These are phyloP conservation scores for Bimuria novae-zelandiae DNA, from an alignment of 2,329 filamentous ascomycete species.

Conservation along the genomic window DNA sequence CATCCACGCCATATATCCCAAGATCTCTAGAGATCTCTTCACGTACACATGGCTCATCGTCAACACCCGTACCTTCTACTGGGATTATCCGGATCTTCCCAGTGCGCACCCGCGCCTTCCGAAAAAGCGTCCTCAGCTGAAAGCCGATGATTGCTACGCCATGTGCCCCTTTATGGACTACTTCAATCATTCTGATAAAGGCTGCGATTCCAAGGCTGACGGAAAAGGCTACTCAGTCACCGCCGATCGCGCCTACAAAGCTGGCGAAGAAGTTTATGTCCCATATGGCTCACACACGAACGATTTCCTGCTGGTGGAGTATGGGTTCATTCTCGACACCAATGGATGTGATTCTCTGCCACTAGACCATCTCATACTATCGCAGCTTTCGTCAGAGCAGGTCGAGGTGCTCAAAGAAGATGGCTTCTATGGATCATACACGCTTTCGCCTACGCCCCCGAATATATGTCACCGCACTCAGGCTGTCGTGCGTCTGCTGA, in stretches of 20 bases:
- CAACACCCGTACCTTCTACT: slow-evolving; percentile 65
- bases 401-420: slow-evolving; percentile 47
- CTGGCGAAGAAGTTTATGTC: slow-evolving; percentile 69
- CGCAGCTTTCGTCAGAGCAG: slow-evolving; percentile 40
- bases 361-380: slow-evolving; percentile 50
- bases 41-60: slow-evolving; percentile 65
- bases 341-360: slow-evolving; percentile 48
- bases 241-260: slow-evolving; percentile 55
- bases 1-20: slow-evolving; percentile 51
- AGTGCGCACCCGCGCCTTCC: slow-evolving; percentile 47
- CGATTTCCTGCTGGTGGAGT: slow-evolving; percentile 74
- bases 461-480: slow-evolving; percentile 53
- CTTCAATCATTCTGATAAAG: slow-evolving; percentile 62
- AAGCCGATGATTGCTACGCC: slow-evolving; percentile 64
- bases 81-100: slow-evolving; percentile 50
- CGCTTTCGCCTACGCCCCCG: slow-evolving; percentile 25
- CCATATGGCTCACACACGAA: slow-evolving; percentile 73
- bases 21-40: slow-evolving; percentile 50
- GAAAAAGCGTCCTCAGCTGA: slow-evolving; percentile 48
- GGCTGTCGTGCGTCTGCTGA: slow-evolving; percentile 47
- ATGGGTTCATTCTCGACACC: slow-evolving; percentile 51
- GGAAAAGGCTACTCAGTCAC: slow-evolving; percentile 59
- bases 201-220: slow-evolving; percentile 59
- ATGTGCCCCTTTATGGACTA: slow-evolving; percentile 75
- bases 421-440: slow-evolving; percentile 47